Conservation (phyloP, 1,284 basidiomycete species). For the Coriolopsis trogii region DNA sequence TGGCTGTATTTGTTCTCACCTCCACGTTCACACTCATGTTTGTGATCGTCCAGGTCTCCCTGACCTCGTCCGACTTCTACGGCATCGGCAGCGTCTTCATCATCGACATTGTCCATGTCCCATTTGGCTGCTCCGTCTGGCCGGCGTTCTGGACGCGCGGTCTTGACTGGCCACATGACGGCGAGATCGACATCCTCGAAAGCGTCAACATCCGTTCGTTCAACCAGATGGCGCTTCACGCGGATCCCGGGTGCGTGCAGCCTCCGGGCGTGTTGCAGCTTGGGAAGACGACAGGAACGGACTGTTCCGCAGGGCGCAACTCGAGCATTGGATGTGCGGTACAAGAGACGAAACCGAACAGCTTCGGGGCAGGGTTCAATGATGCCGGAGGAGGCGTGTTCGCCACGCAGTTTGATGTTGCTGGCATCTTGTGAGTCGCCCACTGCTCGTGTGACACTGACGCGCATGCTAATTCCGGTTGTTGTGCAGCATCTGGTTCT, state of each 20-base stretch:
- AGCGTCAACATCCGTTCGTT: conserved; percentile 39
- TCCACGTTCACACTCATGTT: no score
- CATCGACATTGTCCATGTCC: conserved; percentile 62
- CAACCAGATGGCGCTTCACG: conserved; percentile 69
- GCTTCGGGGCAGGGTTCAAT: conserved; percentile 62
- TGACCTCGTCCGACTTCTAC: conserved; percentile 51
- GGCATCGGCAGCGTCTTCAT: conserved; percentile 60
- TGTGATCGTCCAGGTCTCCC: conserved; percentile 43
- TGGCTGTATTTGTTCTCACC: neutral
- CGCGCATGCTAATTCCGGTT: no score
- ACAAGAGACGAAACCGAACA: conserved; percentile 55
- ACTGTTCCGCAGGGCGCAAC: conserved; percentile 48
- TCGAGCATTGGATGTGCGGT: conserved; percentile 60
- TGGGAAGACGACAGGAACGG: conserved; percentile 29
- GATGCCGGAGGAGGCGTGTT: conserved; percentile 73
- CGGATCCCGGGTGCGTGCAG: conserved; percentile 38
- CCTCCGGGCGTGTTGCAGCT: conserved; percentile 30
- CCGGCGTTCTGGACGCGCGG: conserved; percentile 45
- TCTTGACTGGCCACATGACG: conserved; percentile 49
- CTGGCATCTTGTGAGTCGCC: conserved; percentile 58
- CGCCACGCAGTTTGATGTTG: conserved; percentile 65
- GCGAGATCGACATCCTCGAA: conserved; percentile 55
- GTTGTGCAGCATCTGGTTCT: conserved; percentile 71
- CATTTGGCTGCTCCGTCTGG: conserved; percentile 68
- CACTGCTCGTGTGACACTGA: neutral